Percentiles rank a stretch among this genome's conserved stretches.
These are phyloP conservation scores for Penicillium samsonianum DNA, from an alignment of 495 filamentous ascomycete genomes.

Conservation along the genomic window DNA sequence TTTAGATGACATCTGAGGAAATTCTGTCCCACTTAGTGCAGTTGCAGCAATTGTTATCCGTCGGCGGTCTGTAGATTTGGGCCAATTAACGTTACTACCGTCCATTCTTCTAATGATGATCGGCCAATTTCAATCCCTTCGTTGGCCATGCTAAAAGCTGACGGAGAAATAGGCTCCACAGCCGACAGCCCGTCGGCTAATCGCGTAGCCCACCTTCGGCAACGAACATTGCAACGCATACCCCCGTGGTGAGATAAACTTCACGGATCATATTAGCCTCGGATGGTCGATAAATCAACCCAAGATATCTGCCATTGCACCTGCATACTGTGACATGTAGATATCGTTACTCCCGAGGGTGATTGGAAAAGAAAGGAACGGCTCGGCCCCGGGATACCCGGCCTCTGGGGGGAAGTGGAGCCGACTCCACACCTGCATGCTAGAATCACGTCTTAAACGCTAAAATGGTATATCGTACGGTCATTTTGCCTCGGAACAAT, in stretches of 20 bases:
- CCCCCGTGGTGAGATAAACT: not conserved
- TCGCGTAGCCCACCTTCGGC: slow-evolving; percentile 18
- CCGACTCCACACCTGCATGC: too few relatives aligned
- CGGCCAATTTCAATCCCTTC: slow-evolving; percentile 7
- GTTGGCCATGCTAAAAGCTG: slow-evolving; percentile 4
- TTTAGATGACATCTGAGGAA: slow-evolving; percentile 2
- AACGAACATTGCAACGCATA: slow-evolving; percentile 10
- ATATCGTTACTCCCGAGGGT: too few relatives aligned
- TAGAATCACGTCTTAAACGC: slow-evolving; percentile 1
- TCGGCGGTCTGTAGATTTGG: not conserved
- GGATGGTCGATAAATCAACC: not conserved
- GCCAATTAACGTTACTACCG: slow-evolving; percentile 1
- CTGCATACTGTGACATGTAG: too few relatives aligned
- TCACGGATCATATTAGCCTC: not conserved
- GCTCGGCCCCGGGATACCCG: not conserved
- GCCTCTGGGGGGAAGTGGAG: too few relatives aligned
- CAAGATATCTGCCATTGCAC: too few relatives aligned
- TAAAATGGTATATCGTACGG: slow-evolving; percentile 1
- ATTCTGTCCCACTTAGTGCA: slow-evolving; percentile 2
- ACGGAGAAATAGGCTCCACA: slow-evolving; percentile 18
- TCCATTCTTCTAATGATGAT: slow-evolving; percentile 18
- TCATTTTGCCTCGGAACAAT: not conserved
- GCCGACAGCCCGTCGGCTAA: slow-evolving; percentile 21
- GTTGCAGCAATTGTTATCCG: not conserved
- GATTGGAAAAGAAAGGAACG: not conserved